Evolutionary conservation across 1,284 basidiomycete genomes (phyloP), one percentile per base, ranked within the genome.

Genomic region (Ganoderma sp.): DNA sequence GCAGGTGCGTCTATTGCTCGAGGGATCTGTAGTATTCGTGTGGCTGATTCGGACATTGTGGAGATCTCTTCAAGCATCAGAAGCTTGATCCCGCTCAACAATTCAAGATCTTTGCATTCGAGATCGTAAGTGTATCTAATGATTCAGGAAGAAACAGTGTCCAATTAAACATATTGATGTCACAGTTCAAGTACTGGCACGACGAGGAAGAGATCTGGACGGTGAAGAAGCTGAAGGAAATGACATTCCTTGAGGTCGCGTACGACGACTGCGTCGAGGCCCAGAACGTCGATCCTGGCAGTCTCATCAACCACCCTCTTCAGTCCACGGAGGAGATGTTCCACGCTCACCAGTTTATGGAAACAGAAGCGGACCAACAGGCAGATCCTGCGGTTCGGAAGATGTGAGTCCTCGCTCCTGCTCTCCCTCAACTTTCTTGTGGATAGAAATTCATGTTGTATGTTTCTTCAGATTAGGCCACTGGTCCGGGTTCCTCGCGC

Each of bases 11-110:
- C 22, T 59, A 42, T 39, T 34, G 9, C 3, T 45, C 32, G 9
- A 22, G 3, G 34, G 12, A 2, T 25, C 7, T 6, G 43, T 15
- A 9, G 43, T 25, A 45, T n/a, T 17, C 42, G 25, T 28, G 25
- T 14, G 12, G 5, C 28, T 61, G 60, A 37, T n/a, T 19, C 32
- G 22, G 22, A 14, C 5, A 39, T 14, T 1, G 19, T 10, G 8
- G 9, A 76, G 75, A 61, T 2, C 63, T 75, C 1, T 75, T 77
- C 65, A 67, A 68, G 15, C 75, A 77, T 41, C 72, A 74, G 37
- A 72, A 73, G 19, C 65, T 75, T 7, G 61, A 68, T 50, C 64
- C 71, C 0, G 42, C 61, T 7, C 68, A 68, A n/a, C 74, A 76
- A 60, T 59, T 76, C 45, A 65, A 69, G 41, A 69, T 71, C 8